Percentiles rank a stretch among this genome's conserved stretches.
Conservation (phyloP, 1,284 basidiomycete genomes). For the Xerocomus amazonicus region DNA sequence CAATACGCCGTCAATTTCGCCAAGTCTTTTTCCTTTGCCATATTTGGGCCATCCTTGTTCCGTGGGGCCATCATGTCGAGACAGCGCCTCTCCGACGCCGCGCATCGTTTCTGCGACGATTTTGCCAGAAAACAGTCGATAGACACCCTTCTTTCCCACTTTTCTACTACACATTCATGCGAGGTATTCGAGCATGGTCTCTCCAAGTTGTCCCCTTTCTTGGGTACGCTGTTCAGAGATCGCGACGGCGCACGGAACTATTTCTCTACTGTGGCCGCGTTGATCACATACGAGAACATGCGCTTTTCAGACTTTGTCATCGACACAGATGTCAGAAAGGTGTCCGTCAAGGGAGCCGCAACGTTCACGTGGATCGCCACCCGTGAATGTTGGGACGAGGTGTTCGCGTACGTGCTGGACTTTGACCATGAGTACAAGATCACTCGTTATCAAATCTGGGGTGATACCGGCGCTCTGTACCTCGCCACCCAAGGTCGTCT, state of each 20-base stretch:
- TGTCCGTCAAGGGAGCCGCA: conserved; percentile 51
- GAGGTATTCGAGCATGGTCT: conserved; percentile 58
- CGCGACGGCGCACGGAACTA: conserved; percentile 44
- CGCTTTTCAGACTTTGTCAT: conserved; percentile 41
- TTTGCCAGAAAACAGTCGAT: conserved; percentile 46
- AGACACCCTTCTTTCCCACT: conserved; percentile 45
- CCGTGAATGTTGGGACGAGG: conserved; percentile 51
- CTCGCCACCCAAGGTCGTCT: conserved; percentile 54
- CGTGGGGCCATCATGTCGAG: not conserved
- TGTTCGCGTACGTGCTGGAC: conserved; percentile 58
- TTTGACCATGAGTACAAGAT: conserved; percentile 58
- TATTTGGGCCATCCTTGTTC: too few relatives aligned
- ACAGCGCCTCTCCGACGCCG: conserved; percentile 40
- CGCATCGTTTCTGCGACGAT: conserved; percentile 48
- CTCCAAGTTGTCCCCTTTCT: conserved; percentile 51
- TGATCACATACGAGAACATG: conserved; percentile 44
- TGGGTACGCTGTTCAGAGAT: conserved; percentile 50
- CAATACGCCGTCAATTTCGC: too few relatives aligned
- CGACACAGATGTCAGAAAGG: conserved; percentile 40
- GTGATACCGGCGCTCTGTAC: conserved; percentile 62
- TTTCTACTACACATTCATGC: conserved; percentile 41
- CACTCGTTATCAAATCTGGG: conserved; percentile 61
- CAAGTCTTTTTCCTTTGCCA: not conserved
- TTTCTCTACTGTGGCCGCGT: conserved; percentile 45
- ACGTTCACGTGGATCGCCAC: conserved; percentile 56